phyloP scores from a whole-genome alignment of 345 rosid genomes.

The Syzygium aqueum region DNA sequence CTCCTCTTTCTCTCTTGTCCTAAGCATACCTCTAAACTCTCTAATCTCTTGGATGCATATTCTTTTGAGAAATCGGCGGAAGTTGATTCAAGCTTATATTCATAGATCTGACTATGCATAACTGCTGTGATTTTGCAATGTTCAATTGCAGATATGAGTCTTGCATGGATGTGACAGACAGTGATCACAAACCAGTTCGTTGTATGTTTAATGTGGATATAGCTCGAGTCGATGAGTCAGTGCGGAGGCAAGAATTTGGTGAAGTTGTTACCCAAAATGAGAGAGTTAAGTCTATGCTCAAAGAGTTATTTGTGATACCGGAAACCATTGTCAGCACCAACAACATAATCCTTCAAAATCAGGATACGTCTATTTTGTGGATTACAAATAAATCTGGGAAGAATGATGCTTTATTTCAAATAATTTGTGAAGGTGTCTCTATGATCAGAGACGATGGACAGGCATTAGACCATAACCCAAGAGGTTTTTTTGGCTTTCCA shows the following conservation, averaged over 20 bases:
- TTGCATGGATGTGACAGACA: conserved; percentile 96
- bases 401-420: conserved; percentile 49
- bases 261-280: conserved; percentile 48
- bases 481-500: conserved; percentile 78
- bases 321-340: conserved; percentile 63
- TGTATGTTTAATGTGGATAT: conserved; percentile 74
- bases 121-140: not conserved
- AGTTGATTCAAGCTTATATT: not conserved
- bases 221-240: conserved; percentile 85
- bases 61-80: not conserved
- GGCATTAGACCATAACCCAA: conserved; percentile 32
- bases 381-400: conserved; percentile 59
- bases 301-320: conserved; percentile 51
- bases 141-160: conserved; percentile 60
- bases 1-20: not conserved
- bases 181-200: conserved; percentile 98
- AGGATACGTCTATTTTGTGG: conserved; percentile 49
- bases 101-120: not conserved
- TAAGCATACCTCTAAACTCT: not conserved
- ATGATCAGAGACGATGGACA: conserved; percentile 49
- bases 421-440: conserved; percentile 69
- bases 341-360: conserved; percentile 67
- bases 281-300: conserved; percentile 39
- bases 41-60: not conserved
- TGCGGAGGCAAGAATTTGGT: conserved; percentile 75